Evolutionary conservation across 1,284 basidiomycete genomes (phyloP).

Genomic region (Limonomyces culmigenus): DNA sequence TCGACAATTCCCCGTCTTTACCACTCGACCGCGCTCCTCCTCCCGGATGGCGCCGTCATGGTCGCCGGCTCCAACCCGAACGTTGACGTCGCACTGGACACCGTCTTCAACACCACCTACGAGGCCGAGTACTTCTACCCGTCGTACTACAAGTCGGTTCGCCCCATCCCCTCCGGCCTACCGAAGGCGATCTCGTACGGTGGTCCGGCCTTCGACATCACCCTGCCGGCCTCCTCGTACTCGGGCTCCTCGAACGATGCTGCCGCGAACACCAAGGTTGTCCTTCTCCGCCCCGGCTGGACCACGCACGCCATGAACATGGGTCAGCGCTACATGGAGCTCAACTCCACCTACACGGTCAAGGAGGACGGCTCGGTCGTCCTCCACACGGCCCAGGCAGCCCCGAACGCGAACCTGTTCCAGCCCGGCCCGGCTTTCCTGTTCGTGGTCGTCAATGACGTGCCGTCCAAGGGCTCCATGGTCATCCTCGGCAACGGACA

Average conservation of each 20-base stretch:
- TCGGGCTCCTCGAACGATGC: conserved; percentile 50
- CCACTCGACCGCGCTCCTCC: conserved; percentile 79
- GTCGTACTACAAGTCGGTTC: conserved; percentile 58
- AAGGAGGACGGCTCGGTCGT: conserved; percentile 41
- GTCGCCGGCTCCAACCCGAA: conserved; percentile 92
- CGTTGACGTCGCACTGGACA: conserved; percentile 57
- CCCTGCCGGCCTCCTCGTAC: conserved; percentile 44
- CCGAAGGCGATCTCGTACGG: conserved; percentile 72
- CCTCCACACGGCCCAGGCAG: conserved; percentile 31
- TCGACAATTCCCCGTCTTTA: conserved; percentile 66
- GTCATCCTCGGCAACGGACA: conserved; percentile 67
- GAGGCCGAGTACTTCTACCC: conserved; percentile 81
- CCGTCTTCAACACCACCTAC: conserved; percentile 75
- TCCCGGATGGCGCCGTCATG: conserved; percentile 76
- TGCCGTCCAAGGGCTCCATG: conserved; percentile 65
- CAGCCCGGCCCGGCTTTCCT: conserved; percentile 75
- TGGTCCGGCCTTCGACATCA: conserved; percentile 63
- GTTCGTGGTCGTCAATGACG: conserved; percentile 68
- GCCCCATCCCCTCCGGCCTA: conserved; percentile 59
- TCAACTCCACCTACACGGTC: conserved; percentile 73
- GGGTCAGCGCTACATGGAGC: conserved; percentile 65
- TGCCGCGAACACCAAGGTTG: conserved; percentile 64
- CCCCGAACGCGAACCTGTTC: conserved; percentile 67
- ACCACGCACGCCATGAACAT: conserved; percentile 94
- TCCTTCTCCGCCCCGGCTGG: conserved; percentile 77